Base-by-base conservation (phyloP, 768 basidiomycete species). In the Pulveroboletus sp. region DNA sequence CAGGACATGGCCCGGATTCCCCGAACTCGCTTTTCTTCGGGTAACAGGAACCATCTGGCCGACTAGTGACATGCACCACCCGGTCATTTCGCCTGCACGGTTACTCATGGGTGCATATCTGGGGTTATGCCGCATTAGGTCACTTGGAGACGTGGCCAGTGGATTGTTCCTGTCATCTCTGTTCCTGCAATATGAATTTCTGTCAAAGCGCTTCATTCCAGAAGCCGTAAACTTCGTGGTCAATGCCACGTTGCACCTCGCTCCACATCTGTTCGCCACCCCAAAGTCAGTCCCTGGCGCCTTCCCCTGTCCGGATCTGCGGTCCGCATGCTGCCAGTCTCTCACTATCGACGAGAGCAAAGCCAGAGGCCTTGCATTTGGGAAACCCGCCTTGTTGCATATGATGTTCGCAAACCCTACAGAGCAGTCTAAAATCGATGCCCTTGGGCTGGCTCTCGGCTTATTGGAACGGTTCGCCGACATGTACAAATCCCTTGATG, bases 61-160 rank as follows among this genome's bases (percentile, higher is more conserved):
- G 3, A 93, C 93, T 3, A 95, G 92, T 64, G 96, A 99, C 69
- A 78, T 95, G 70, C 86, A 85, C 45, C 94, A 99, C 67, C 80
- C 84, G 0, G 93, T 98, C 40, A 73, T 92, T 17, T 88, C 90
- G 0, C 91, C 93, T 0, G 80, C 93, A 0, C 80, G 92, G 43
- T 70, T 98, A 15, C 78, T 98, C 47, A 89, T 96, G 74, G 91
- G 89, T 1, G 85, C 92, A 40, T 98, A 97, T 64, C 84, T 99
- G 15, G 85, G 85, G 8, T 75, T 99, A 27, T 79, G 83, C 47
- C 83, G 93, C 5, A 78, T 98, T 2, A 79, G 94, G 44, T 80
- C 81, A 10, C 61, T 89, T 14, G 53, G 69, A 15, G 93, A 99
- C 67, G 62, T 97, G 43, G 77, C 86, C 1, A 86, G 86, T 47